Conservation (phyloP, 148 eudicot genomes). For the Salicornia ramosissima region DNA sequence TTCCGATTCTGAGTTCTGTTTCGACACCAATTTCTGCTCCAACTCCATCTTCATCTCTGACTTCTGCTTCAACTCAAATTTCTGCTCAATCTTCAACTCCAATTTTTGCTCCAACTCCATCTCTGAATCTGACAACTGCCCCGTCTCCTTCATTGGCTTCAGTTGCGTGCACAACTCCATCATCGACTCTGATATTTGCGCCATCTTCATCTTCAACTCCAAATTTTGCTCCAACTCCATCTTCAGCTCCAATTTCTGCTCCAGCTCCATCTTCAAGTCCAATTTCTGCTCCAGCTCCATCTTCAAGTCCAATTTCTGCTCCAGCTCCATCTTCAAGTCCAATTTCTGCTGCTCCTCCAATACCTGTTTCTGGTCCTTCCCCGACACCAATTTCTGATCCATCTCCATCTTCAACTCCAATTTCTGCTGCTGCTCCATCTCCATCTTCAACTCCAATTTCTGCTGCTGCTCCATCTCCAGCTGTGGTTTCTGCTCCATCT, state of each 20-base stretch:
- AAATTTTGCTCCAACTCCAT: not conserved
- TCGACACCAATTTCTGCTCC: not conserved
- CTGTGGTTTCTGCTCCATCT: not conserved
- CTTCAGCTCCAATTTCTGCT: not conserved
- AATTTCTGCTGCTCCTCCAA: not conserved
- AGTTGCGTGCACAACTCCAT: not conserved
- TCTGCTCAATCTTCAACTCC: not conserved
- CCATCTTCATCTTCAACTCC: not conserved
- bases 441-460: not conserved
- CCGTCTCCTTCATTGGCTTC: not conserved
- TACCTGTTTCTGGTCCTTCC: not conserved
- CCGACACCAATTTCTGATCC: not conserved
- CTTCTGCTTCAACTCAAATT: not conserved
- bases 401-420: not conserved
- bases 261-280: not conserved
- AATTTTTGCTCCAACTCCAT: not conserved
- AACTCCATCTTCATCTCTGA: not conserved
- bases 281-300: not conserved
- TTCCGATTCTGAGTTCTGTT: not conserved
- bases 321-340: not conserved
- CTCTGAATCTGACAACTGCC: not conserved
- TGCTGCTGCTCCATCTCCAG: not conserved
- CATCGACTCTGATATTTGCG: not conserved
- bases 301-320: not conserved
- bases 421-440: not conserved